These are phyloP conservation scores for Leucosporidium yakuticum DNA, from an alignment of 768 basidiomycete species.

Conservation along the genomic window DNA sequence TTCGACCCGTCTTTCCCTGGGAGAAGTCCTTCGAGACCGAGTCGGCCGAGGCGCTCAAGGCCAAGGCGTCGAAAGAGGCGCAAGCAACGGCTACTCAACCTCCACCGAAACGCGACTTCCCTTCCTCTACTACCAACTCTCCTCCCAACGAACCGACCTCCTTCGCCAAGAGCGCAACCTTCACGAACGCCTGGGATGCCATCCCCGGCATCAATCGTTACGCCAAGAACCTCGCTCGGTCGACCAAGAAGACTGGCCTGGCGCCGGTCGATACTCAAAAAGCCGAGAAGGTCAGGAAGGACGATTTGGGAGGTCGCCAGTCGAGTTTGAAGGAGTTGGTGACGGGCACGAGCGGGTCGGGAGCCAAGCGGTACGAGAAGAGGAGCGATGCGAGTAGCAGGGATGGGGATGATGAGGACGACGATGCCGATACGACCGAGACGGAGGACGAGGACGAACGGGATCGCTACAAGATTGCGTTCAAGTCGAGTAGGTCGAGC, in stretches of 20 bases:
- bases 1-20: constrained; percentile 90
- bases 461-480: constrained; percentile 26
- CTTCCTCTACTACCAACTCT: neutral
- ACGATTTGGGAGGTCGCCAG: constrained; percentile 6
- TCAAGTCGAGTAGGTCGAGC: constrained; percentile 20
- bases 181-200: constrained; percentile 77
- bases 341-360: too few relatives aligned
- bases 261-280: neutral
- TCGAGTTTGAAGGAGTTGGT: neutral
- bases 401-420: constrained; percentile 33
- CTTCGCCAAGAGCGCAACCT: constrained; percentile 39
- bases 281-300: neutral
- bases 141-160: neutral
- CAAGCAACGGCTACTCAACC: too few relatives aligned
- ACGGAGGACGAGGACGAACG: constrained; percentile 34
- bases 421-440: constrained; percentile 14
- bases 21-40: constrained; percentile 47
- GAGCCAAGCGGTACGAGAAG: neutral
- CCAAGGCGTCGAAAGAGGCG: too few relatives aligned
- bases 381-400: constrained; percentile 20
- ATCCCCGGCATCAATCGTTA: constrained; percentile 75
- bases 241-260: constrained; percentile 1
- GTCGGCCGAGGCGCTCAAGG: too few relatives aligned
- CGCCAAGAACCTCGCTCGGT: constrained; percentile 45
- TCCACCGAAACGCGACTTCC: too few relatives aligned